phyloP scores from a whole-genome alignment of 1,139 yeast genomes.

The Geotrichum siamense region DNA sequence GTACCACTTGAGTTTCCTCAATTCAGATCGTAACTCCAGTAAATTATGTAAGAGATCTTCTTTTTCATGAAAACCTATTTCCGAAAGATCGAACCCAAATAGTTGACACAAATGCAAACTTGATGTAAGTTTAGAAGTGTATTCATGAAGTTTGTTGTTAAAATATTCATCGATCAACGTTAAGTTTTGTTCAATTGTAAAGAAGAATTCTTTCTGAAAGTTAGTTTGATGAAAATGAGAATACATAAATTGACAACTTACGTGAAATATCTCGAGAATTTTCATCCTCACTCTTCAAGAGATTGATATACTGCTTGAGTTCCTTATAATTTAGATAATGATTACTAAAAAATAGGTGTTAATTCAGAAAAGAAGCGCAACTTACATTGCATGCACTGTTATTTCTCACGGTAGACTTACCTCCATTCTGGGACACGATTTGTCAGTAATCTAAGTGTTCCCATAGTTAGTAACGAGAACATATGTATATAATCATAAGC shows the following conservation, averaged over 20 bases:
- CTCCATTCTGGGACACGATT: conserved; percentile 95
- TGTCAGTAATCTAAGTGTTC: conserved; percentile 42
- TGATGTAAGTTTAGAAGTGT: conserved; percentile 54
- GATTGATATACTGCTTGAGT: conserved; percentile 71
- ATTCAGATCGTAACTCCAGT: conserved; percentile 65
- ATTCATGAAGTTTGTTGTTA: conserved; percentile 64
- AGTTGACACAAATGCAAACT: conserved; percentile 31
- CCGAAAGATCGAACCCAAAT: conserved; percentile 6
- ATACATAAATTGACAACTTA: conserved; percentile 18
- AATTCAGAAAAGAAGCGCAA: not conserved
- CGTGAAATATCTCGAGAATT: conserved; percentile 27
- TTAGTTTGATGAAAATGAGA: not conserved
- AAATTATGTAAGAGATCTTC: conserved; percentile 73
- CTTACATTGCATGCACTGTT: not conserved
- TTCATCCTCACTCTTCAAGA: conserved; percentile 28
- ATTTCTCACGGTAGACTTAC: conserved; percentile 21
- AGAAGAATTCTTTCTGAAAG: conserved; percentile 55
- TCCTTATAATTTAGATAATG: conserved; percentile 80
- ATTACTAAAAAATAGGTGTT: conserved; percentile 28
- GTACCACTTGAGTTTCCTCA: conserved; percentile 78
- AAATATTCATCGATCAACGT: conserved; percentile 77
- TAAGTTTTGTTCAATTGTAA: conserved; percentile 69
- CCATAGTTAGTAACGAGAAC: not conserved
- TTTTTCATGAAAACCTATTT: conserved; percentile 54
- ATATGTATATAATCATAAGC: not conserved